Evolutionary conservation across 306 rosid species (phyloP).

Genomic region (Begonia masoniana): DNA sequence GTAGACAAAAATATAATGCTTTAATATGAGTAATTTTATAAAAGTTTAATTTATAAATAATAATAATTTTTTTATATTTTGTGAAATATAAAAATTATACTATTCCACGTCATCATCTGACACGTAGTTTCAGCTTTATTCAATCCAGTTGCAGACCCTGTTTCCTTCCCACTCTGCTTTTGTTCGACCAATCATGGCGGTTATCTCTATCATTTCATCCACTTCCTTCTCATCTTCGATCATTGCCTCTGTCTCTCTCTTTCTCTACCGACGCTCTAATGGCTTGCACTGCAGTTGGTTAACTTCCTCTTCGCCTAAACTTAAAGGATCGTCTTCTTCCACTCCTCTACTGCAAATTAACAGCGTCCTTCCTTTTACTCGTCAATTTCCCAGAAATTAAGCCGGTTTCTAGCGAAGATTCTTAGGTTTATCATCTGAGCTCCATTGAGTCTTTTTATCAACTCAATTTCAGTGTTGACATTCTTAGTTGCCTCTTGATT

Average conservation of each 20-base stretch:
- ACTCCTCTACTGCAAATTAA: neutral
- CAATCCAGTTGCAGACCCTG: conserved; percentile 10
- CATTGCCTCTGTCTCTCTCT: conserved; percentile 7
- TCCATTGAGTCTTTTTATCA: neutral
- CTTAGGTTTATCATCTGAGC: neutral
- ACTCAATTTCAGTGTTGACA: neutral
- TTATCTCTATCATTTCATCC: conserved; percentile 30
- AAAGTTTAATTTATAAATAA: too few relatives aligned
- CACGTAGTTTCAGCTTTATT: too few relatives aligned
- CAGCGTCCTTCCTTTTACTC: conserved; percentile 6
- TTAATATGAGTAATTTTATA: too few relatives aligned
- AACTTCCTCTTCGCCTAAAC: conserved; percentile 5
- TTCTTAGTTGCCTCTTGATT: neutral
- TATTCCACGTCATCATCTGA: conserved; percentile 15
- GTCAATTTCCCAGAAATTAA: neutral
- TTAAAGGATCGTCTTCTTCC: conserved; percentile 4
- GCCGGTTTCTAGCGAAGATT: neutral
- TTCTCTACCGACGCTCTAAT: conserved; percentile 4
- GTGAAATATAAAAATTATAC: conserved; percentile 22
- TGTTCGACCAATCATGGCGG: conserved; percentile 58
- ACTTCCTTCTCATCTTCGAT: conserved; percentile 18
- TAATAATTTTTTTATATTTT: conserved; percentile 5
- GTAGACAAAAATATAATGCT: too few relatives aligned
- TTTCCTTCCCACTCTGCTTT: conserved; percentile 33
- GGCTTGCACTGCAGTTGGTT: conserved; percentile 14